Evolutionary conservation across 1,139 yeast species (phyloP).

Genomic region (Saccharomyces hybrid): DNA sequence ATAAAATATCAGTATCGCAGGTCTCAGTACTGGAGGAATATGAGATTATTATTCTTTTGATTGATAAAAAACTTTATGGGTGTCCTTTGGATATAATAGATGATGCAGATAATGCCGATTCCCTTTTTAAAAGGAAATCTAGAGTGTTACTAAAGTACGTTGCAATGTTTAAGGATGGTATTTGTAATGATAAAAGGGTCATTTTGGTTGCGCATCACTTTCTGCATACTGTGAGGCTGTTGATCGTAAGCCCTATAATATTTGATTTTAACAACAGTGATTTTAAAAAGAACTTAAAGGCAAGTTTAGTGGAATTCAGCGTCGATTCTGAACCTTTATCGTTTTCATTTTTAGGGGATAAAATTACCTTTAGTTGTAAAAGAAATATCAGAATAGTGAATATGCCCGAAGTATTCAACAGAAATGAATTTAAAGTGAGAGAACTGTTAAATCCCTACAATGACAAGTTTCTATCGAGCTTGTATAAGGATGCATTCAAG

Average conservation of each 20-base stretch:
- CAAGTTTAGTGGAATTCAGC: constrained; percentile 57
- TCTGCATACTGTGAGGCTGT: constrained; percentile 6
- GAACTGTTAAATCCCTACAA: neutral
- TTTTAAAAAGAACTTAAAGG: constrained; percentile 56
- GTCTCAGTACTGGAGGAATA: constrained; percentile 86
- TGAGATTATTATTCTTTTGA: constrained; percentile 66
- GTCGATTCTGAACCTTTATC: constrained; percentile 81
- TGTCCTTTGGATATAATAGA: constrained; percentile 73
- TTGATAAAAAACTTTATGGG: constrained; percentile 73
- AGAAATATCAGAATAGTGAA: constrained; percentile 87
- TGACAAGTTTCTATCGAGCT: neutral
- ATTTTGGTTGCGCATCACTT: constrained; percentile 82
- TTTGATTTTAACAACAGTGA: neutral
- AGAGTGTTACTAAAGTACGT: constrained; percentile 75
- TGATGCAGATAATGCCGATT: constrained; percentile 46
- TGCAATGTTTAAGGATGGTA: constrained; percentile 80
- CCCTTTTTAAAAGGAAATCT: constrained; percentile 44
- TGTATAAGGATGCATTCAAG: neutral
- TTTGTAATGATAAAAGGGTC: constrained; percentile 75
- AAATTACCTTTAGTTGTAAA: constrained; percentile 87
- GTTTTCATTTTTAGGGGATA: constrained; percentile 73
- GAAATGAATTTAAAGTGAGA: neutral
- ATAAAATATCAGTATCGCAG: constrained; percentile 72
- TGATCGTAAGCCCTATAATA: neutral
- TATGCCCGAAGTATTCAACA: constrained; percentile 8